Conservation (phyloP, 2,329 filamentous ascomycete species). For the Pseudogymnoascus sp. region DNA sequence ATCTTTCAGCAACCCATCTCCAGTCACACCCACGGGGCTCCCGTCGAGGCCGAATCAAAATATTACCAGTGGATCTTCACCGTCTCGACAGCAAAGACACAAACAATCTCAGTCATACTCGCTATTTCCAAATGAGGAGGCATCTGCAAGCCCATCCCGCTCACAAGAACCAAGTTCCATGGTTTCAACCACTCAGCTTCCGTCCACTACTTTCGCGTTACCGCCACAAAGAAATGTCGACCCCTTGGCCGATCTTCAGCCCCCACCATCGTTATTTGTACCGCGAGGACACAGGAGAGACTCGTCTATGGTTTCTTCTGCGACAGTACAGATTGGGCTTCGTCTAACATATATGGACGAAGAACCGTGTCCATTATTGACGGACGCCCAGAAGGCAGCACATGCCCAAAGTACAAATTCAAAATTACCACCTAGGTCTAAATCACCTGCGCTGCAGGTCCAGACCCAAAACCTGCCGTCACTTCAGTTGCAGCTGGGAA, state of each 20-base stretch:
- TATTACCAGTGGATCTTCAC: neutral
- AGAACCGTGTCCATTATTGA: constrained; percentile 13
- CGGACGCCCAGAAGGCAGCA: constrained; percentile 30
- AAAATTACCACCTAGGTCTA: constrained; percentile 10
- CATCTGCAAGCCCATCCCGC: constrained; percentile 4
- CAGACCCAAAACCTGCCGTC: constrained; percentile 21
- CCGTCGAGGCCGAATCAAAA: constrained; percentile 11
- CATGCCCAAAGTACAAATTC: constrained; percentile 12
- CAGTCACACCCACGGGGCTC: constrained; percentile 14
- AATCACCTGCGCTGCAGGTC: neutral
- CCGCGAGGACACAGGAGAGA: constrained; percentile 35
- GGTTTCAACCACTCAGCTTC: constrained; percentile 23
- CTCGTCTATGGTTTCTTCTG: constrained; percentile 55
- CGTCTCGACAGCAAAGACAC: neutral
- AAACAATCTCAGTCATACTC: constrained; percentile 3
- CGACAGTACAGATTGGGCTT: constrained; percentile 64
- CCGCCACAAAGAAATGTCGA: neutral
- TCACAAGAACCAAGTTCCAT: constrained; percentile 20
- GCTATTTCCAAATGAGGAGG: constrained; percentile 1
- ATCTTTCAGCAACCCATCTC: constrained; percentile 15
- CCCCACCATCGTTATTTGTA: constrained; percentile 20
- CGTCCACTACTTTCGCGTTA: neutral
- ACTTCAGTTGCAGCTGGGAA: constrained; percentile 13
- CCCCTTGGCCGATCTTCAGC: constrained; percentile 5
- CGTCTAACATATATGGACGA: constrained; percentile 48